Base-by-base conservation (phyloP, 2,329 filamentous ascomycete genomes). In the Fusarium agapanthi region DNA sequence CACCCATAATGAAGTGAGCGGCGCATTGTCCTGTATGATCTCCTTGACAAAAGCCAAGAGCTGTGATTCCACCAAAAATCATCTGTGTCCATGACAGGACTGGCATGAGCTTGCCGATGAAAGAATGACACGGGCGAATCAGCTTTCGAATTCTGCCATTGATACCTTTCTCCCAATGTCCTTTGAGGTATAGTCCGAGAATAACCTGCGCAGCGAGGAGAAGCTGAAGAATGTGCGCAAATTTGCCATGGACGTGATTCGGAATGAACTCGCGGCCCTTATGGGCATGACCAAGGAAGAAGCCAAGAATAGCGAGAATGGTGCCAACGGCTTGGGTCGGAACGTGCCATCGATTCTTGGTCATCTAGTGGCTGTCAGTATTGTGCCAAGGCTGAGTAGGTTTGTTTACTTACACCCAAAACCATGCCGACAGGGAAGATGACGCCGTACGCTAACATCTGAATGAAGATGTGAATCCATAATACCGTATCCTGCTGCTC, bases 1-100 rank as follows among this genome's bases (percentile, higher is more conserved):
- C 92, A 48, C 96, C 96, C 96, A 99, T 99, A 82, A 98, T 99
- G 82, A 98, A 99, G 82, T 99, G 96, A 3, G 96, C 96, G 45
- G 93, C 84, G 82, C 96, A 99, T 82, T 99, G 96, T 37, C 95
- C 95, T 3, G 95, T 81, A 79, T 99, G 95, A 65, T 98, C 95
- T 60, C 88, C 94, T 74, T 94, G 93, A 81, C 96, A 99, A 85
- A 97, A 98, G 28, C 96, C 96, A 62, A 97, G 86, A 8, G 93
- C 88, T 0, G 95, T 95, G 78, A 99, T 98, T 43, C 95, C 96
- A 56, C 96, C 96, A 81, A 99, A 97, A 12, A 99, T 81, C 91
- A 99, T 97, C 85, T 99, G 96, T 11, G 91, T 88, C 96, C 96
- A 99, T 32, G 92, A 89, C 4, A 95, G 87, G 6, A 98, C 83